Percentiles rank a stretch among this genome's conserved stretches.
phyloP scores from a whole-genome alignment of 441 rosid genomes.

The Arabidopsis lyrata region DNA sequence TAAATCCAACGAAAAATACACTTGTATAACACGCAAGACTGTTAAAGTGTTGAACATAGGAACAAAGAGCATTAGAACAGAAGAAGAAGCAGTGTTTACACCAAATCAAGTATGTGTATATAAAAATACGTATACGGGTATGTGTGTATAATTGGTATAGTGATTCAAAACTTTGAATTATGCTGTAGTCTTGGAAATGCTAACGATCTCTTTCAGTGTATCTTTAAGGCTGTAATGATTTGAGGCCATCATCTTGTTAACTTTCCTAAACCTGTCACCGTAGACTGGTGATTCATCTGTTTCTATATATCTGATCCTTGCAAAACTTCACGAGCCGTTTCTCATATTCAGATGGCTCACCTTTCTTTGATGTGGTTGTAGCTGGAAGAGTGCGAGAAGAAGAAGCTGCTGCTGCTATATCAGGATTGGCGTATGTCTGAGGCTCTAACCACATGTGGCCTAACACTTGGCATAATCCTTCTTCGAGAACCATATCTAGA shows the following conservation, averaged over 20 bases:
- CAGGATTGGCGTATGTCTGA: constrained; percentile 54
- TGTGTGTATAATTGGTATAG: neutral
- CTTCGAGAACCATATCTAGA: constrained; percentile 74
- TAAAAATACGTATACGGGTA: too few species aligned
- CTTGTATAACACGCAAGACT: neutral
- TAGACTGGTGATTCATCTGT: constrained; percentile 70
- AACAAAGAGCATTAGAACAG: neutral
- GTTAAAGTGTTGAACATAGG: neutral
- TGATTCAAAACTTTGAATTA: too few species aligned
- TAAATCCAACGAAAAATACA: neutral
- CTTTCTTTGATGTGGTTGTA: constrained; percentile 65
- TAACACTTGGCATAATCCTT: constrained; percentile 92
- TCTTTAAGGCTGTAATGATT: neutral
- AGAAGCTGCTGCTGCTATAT: constrained; percentile 21
- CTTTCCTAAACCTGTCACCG: constrained; percentile 75
- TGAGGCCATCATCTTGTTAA: constrained; percentile 39
- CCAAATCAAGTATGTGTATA: neutral
- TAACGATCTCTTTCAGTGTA: constrained; percentile 9
- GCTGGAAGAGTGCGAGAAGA: constrained; percentile 33
- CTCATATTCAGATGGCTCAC: constrained; percentile 70
- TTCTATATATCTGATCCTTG: constrained; percentile 73
- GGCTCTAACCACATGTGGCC: constrained; percentile 92
- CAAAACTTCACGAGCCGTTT: constrained; percentile 77
- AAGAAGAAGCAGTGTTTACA: neutral
- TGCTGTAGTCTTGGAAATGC: constrained; percentile 1